phyloP scores from a whole-genome alignment of 371 early-diverging fungal species.

The Apophysomyces sp. region DNA sequence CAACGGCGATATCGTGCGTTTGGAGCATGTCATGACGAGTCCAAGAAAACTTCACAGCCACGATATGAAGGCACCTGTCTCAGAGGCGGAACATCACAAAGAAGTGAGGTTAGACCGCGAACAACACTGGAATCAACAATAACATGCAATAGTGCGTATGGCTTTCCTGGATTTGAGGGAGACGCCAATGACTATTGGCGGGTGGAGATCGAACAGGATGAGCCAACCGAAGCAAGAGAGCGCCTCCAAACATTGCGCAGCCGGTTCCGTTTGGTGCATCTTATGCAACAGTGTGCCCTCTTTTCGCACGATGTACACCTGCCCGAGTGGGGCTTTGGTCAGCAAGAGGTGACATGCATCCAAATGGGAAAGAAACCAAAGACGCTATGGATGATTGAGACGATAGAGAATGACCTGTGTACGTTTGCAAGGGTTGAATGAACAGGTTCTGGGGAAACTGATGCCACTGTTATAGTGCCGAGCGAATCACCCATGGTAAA shows the following conservation, averaged over 20 bases:
- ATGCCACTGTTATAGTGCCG: constrained; percentile 32
- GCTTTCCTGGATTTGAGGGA: constrained; percentile 43
- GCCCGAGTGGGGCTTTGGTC: constrained; percentile 97
- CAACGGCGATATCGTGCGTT: constrained; percentile 77
- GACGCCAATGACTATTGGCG: constrained; percentile 73
- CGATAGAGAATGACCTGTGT: constrained; percentile 50
- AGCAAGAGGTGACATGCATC: constrained; percentile 92
- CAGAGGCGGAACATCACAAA: constrained; percentile 87
- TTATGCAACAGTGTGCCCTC: constrained; percentile 72
- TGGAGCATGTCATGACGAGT: constrained; percentile 71
- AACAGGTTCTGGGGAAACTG: not conserved
- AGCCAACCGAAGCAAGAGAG: constrained; percentile 49
- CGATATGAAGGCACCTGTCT: constrained; percentile 72
- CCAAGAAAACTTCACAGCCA: constrained; percentile 63
- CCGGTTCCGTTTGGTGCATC: constrained; percentile 76
- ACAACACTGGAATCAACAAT: constrained; percentile 23
- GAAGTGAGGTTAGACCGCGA: constrained; percentile 66
- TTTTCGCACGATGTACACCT: constrained; percentile 83
- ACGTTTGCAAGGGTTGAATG: constrained; percentile 21
- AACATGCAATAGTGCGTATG: constrained; percentile 50
- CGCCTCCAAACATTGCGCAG: constrained; percentile 67
- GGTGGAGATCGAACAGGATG: constrained; percentile 69
- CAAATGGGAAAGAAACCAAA: constrained; percentile 63
- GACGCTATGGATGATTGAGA: constrained; percentile 69
- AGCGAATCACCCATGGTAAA: constrained; percentile 34